Conservation (phyloP, 192 early-diverging fungal genomes). For the Neocallimastix lanati region DNA sequence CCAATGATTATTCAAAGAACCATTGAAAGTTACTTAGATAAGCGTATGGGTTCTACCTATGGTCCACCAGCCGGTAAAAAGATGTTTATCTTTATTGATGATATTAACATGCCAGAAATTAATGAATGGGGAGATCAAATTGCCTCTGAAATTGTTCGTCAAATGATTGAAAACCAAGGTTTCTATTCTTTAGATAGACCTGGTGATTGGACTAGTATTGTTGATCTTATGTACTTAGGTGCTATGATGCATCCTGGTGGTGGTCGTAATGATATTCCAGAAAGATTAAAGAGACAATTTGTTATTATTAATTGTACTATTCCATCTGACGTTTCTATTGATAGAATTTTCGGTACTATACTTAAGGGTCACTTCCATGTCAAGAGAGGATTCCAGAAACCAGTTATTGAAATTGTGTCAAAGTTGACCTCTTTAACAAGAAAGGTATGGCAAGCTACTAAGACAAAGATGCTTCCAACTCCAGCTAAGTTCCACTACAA, state of each 20-base stretch:
- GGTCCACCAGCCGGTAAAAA: slow-evolving; percentile 47
- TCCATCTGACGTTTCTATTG: slow-evolving; percentile 40
- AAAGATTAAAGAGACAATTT: slow-evolving; percentile 35
- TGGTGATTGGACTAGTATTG: slow-evolving; percentile 44
- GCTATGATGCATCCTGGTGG: slow-evolving; percentile 54
- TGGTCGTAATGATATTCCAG: slow-evolving; percentile 43
- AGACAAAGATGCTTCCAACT: slow-evolving; percentile 46
- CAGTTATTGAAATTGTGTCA: slow-evolving; percentile 17
- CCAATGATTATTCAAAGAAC: slow-evolving; percentile 36
- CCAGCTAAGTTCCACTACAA: slow-evolving; percentile 52
- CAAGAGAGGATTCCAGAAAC: slow-evolving; percentile 25
- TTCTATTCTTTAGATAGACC: slow-evolving; percentile 45
- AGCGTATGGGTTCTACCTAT: slow-evolving; percentile 45
- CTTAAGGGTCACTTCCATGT: slow-evolving; percentile 42
- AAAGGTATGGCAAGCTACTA: slow-evolving; percentile 37
- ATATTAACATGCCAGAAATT: slow-evolving; percentile 50
- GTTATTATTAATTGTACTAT: slow-evolving; percentile 42
- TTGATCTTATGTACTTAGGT: slow-evolving; percentile 34
- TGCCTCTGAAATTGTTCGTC: slow-evolving; percentile 36
- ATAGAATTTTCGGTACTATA: slow-evolving; percentile 45
- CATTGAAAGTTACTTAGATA: slow-evolving; percentile 44
- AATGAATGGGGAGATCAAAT: slow-evolving; percentile 53
- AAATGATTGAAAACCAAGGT: slow-evolving; percentile 44
- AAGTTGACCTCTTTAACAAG: slow-evolving; percentile 27
- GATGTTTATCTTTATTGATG: slow-evolving; percentile 44